Base-by-base conservation (phyloP, 2,329 filamentous ascomycete species). In the Exophiala sideris region DNA sequence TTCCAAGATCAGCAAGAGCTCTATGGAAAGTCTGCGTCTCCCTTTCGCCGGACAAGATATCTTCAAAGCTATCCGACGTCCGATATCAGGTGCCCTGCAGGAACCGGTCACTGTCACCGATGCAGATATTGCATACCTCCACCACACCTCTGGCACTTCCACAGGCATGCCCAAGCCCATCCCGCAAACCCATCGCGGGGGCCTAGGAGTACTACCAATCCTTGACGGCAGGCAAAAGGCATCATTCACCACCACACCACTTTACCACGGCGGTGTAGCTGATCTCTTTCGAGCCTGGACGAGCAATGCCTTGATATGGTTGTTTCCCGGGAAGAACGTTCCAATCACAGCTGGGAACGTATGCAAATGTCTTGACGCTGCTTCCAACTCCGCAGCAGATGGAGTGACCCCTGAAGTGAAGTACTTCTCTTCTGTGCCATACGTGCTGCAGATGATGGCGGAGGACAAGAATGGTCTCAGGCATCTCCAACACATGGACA, bases 131-230 rank as follows among this genome's bases (percentile, higher is more conserved):
- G 82, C 83, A 0, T 86, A 84, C 64, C 70, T 84, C 20, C 78
- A 80, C 59, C 83, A 87, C 62, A 85, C 83, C 0, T 87, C 84
- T 1, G 84, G 83, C 0, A 87, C 84, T 2, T 85, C 83, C 0
- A 80, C 79, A 0, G 83, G 83, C 0, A 65, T 82, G 1, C 83
- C 84, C 0, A 86, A 86, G 54, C 80, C 81, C 0, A 84, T 87
- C 1, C 74, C 76, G 0, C 82, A 86, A 54, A 76, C 72, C 1
- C 81, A 86, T 62, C 73, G 73, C 42, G 79, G 73, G 9, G 80
- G 77, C 2, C 75, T 83, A 3, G 78, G 77, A 2, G 79, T 80
- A 0, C 70, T 85, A 0, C 81, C 82, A 6, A 67, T 67, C 2
- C 74, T 85, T 0, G 59, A 67, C 3, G 65, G 67, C 0, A 39